Conservation (phyloP, 2,329 filamentous ascomycete species). For the Ophiobolus disseminans region DNA sequence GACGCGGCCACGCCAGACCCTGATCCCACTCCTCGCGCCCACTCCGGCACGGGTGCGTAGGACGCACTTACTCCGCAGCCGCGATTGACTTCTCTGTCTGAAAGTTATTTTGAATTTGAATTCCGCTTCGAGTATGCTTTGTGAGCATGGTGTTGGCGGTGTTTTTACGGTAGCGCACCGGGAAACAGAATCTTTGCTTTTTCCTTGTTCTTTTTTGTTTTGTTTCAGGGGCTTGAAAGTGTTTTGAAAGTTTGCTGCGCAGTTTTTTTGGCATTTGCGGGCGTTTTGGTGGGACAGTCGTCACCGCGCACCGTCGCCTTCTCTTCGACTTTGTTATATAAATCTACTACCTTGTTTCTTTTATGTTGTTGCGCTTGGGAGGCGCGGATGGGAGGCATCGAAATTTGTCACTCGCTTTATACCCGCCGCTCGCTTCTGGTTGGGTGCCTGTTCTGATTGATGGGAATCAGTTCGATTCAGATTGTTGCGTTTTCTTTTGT, state of each 20-base stretch:
- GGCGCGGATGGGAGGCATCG: background rate
- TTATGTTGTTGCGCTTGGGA: background rate
- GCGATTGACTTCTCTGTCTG: constrained; percentile 8
- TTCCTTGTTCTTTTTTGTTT: background rate
- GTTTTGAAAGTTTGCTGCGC: background rate
- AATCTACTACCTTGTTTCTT: background rate
- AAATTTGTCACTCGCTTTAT: constrained; percentile 5
- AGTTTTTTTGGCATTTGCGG: background rate
- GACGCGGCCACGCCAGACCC: constrained; percentile 45
- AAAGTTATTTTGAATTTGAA: constrained; percentile 12
- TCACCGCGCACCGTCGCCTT: background rate
- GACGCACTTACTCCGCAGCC: constrained; percentile 3
- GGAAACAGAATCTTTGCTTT: constrained; percentile 25
- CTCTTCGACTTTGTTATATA: background rate
- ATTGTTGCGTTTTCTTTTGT: too few relatives aligned
- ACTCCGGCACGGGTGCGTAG: constrained; percentile 12
- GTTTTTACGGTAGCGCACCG: constrained; percentile 46
- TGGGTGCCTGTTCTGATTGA: too few relatives aligned
- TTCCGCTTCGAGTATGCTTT: constrained; percentile 18
- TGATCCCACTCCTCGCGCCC: constrained; percentile 52
- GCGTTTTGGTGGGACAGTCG: background rate
- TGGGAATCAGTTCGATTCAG: too few relatives aligned
- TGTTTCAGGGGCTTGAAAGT: background rate
- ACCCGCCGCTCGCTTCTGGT: constrained; percentile 4
- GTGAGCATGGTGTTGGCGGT: constrained; percentile 47